Base-by-base conservation (phyloP, 768 basidiomycete genomes). In the Mycena rosella region DNA sequence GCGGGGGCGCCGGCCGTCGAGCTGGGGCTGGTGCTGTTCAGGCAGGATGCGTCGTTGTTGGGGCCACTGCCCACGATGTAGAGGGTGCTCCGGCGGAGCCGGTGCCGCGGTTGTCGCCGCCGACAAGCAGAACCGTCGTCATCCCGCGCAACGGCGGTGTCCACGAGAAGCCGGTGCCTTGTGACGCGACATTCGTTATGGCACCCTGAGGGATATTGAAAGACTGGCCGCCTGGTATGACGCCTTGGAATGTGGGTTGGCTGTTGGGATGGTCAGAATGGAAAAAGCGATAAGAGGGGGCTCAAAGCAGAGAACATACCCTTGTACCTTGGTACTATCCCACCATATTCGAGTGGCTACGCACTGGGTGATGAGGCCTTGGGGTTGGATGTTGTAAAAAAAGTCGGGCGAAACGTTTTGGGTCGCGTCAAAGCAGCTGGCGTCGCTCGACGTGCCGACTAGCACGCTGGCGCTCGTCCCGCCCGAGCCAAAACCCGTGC, bases 161-260 rank as follows among this genome's bases (percentile, higher is more conserved):
- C 93, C 93, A 95, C 15, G 73, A 76, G 70, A 94, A 93, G 1
- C 93, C 93, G 10, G 85, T 86, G 13, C 91, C 90, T 68, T 87
- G 74, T 0, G 71, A 63, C 0, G 73, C 29, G 4, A 84, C 77
- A 40, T 82, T 74, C 11, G 90, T 86, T 24, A 91, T 75, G 3
- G 74, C 32, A 15, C 83, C 82, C 68, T 84, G 67, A 1, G 91
- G 90, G 49, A 95, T 86, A 8, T 81, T 72, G 74, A 94, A 93
- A 0, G 92, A 92, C 57, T 92, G 81, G 15, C 93, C 93, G 0
- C 93, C 94, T 1, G 94, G 94, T 34, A 95, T 94, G 47, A 93
- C 82, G 4, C 92, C 92, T 27, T 87, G 81, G 75, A 93, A 92
- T 36, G 5, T 52, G 2, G 32, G 20, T 34, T 32, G 13, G 2